Evolutionary conservation across 192 early-diverging fungal genomes (phyloP).

Genomic region (Rhizophagus clarus): DNA sequence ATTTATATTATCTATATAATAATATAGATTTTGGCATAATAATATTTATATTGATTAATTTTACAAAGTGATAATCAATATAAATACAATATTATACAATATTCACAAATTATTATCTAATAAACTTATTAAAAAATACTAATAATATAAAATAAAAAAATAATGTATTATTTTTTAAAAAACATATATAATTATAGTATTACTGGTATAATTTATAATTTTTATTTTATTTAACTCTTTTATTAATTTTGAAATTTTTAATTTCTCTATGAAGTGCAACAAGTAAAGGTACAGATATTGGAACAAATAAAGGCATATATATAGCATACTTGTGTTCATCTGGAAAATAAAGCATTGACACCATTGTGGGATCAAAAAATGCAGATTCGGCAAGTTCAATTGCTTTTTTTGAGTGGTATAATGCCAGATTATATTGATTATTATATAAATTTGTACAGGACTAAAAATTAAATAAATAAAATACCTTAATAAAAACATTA

Average conservation of each 20-base stretch:
- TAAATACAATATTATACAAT: no score
- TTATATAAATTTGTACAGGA: constrained; percentile 42
- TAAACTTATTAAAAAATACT: no score
- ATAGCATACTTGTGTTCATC: constrained; percentile 98
- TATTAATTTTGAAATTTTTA: constrained; percentile 44
- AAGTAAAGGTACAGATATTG: constrained; percentile 74
- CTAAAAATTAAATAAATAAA: constrained; percentile 8
- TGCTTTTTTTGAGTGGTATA: constrained; percentile 62
- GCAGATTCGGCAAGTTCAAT: constrained; percentile 77
- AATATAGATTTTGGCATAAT: no score
- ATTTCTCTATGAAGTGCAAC: constrained; percentile 55
- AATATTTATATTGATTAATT: no score
- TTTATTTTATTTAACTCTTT: no score
- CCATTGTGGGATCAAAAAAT: constrained; percentile 99
- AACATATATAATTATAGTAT: no score
- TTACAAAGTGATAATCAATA: no score
- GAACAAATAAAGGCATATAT: constrained; percentile 95
- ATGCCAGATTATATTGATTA: constrained; percentile 51
- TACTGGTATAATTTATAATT: no score
- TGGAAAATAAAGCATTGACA: constrained; percentile 96
- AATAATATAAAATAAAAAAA: no score
- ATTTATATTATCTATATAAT: no score
- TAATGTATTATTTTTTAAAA: no score
- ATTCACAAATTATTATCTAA: no score
- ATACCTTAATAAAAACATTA: background rate